Evolutionary conservation across 192 early-diverging fungal species (phyloP).

Genomic region (Rhizoclosmatium globosum): DNA sequence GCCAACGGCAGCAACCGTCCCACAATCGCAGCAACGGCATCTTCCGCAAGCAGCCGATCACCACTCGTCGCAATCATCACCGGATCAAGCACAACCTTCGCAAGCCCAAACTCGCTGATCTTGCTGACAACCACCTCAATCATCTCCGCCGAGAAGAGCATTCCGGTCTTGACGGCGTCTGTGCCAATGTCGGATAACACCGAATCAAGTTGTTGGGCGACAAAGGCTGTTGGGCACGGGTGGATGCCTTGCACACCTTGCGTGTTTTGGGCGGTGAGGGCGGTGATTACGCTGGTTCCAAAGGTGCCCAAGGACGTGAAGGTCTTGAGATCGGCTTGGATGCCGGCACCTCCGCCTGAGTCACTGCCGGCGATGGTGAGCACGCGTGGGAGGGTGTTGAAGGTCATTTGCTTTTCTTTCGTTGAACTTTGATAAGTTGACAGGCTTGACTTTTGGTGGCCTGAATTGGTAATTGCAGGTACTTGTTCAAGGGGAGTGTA

Average conservation of each 20-base stretch:
- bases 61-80: slow-evolving; percentile 88
- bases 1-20: slow-evolving; percentile 73
- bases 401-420: background rate
- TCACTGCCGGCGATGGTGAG: slow-evolving; percentile 67
- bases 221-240: slow-evolving; percentile 60
- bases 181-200: slow-evolving; percentile 82
- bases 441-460: too few species aligned
- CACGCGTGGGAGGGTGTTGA: slow-evolving; percentile 24
- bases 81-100: slow-evolving; percentile 77
- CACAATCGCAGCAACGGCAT: slow-evolving; percentile 67
- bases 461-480: too few species aligned
- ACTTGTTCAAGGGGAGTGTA: too few species aligned
- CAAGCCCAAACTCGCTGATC: slow-evolving; percentile 19
- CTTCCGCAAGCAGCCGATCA: slow-evolving; percentile 62
- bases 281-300: slow-evolving; percentile 75
- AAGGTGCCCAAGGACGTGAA: slow-evolving; percentile 76
- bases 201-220: slow-evolving; percentile 70
- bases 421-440: too few species aligned
- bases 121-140: slow-evolving; percentile 65
- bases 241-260: slow-evolving; percentile 66
- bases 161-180: slow-evolving; percentile 77
- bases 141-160: slow-evolving; percentile 67
- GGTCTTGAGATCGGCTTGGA: slow-evolving; percentile 93
- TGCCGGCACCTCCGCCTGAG: slow-evolving; percentile 68
- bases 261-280: slow-evolving; percentile 89